These are phyloP conservation scores for Naematelia aurantialba DNA, from an alignment of 768 basidiomycete genomes.

Conservation along the genomic window DNA sequence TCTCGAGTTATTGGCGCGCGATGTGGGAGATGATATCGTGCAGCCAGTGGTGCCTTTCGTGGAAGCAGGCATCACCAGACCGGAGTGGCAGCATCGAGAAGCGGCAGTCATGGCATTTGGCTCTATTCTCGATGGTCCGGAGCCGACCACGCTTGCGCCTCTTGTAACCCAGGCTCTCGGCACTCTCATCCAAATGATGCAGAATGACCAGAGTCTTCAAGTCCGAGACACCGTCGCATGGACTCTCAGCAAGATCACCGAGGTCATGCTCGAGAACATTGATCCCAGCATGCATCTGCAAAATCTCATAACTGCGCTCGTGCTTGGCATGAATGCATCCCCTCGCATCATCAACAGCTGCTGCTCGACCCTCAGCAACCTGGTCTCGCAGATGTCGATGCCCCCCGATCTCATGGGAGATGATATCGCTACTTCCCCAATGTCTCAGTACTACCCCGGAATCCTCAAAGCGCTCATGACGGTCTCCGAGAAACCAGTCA, in stretches of 20 bases:
- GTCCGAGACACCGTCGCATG: conserved; percentile 97
- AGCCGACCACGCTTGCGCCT: conserved; percentile 77
- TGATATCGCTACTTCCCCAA: conserved; percentile 59
- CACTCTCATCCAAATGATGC: conserved; percentile 92
- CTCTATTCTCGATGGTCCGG: conserved; percentile 93
- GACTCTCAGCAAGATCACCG: conserved; percentile 94
- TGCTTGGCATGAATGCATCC: conserved; percentile 71
- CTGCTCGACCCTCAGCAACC: conserved; percentile 94
- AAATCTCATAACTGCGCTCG: conserved; percentile 74
- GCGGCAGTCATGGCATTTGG: conserved; percentile 99
- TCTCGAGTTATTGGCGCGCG: conserved; percentile 78
- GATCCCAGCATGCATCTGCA: conserved; percentile 85
- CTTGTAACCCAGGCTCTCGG: conserved; percentile 92
- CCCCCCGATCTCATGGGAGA: conserved; percentile 65
- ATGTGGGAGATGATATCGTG: conserved; percentile 86
- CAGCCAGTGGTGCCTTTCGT: conserved; percentile 95
- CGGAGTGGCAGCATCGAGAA: conserved; percentile 92
- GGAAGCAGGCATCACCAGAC: conserved; percentile 85
- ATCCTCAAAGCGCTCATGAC: conserved; percentile 77
- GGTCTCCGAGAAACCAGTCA: conserved; percentile 79
- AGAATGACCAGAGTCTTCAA: conserved; percentile 67
- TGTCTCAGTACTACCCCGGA: conserved; percentile 85
- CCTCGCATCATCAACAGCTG: conserved; percentile 87
- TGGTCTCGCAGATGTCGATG: conserved; percentile 77
- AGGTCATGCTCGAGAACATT: conserved; percentile 77